These are phyloP conservation scores for Astragalus membranaceus DNA, from an alignment of 306 rosid genomes.

Conservation along the genomic window DNA sequence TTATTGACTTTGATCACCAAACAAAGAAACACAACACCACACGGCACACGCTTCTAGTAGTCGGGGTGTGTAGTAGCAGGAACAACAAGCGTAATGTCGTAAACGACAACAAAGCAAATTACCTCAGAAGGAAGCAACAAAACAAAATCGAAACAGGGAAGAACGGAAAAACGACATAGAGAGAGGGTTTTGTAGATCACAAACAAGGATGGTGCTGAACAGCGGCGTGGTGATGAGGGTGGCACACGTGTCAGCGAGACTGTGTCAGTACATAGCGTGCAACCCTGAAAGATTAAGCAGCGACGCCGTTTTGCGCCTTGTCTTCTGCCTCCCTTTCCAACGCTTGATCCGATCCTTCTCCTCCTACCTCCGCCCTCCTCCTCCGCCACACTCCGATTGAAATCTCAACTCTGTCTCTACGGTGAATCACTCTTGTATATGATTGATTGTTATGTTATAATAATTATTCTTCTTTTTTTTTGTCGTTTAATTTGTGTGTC, in stretches of 20 bases:
- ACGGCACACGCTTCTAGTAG: no score
- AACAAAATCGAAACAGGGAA: not conserved
- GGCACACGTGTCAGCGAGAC: conserved; percentile 51
- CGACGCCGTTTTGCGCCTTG: conserved; percentile 46
- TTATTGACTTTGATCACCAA: no score
- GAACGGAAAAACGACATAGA: conserved; percentile 22
- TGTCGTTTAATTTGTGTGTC: not conserved
- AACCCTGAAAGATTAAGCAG: conserved; percentile 56
- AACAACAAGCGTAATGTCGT: no score
- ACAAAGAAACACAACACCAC: no score
- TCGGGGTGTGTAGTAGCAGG: no score
- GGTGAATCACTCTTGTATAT: not conserved
- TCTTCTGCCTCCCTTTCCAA: conserved; percentile 61
- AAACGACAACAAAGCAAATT: no score
- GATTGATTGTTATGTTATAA: not conserved
- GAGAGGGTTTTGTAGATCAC: not conserved
- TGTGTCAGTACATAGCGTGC: conserved; percentile 75
- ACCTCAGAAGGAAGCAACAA: no score
- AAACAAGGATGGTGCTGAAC: conserved; percentile 56
- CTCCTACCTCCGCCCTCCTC: conserved; percentile 25
- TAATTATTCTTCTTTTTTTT: not conserved
- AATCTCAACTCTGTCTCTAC: no score
- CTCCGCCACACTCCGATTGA: conserved; percentile 25
- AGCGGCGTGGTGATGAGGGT: conserved; percentile 47
- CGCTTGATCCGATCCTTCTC: conserved; percentile 32